A percentile compares a stretch with the other conserved stretches of the same genome.
These are phyloP conservation scores for Blastocystis sp. DNA, from an alignment of 352 stramenopile species.

Conservation along the genomic window DNA sequence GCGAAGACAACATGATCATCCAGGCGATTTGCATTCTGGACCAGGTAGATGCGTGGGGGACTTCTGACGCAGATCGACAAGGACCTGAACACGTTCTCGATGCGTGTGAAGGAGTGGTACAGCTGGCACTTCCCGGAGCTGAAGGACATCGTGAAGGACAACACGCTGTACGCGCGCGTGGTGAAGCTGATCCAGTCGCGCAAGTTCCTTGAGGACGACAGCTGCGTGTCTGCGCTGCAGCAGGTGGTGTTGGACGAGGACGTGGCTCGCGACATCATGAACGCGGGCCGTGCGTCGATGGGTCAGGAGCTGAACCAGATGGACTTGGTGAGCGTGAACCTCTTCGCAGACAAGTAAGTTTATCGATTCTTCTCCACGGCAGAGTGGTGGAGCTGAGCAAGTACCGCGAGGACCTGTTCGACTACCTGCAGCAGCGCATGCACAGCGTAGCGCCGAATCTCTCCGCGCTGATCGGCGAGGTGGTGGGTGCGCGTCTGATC, in stretches of 20 bases:
- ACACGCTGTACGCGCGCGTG: slow-evolving; percentile 80
- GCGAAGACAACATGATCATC: slow-evolving; percentile 99
- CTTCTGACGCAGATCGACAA: slow-evolving; percentile 79
- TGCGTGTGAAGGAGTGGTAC: slow-evolving; percentile 99
- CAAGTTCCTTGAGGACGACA: not conserved
- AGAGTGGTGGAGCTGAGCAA: slow-evolving; percentile 94
- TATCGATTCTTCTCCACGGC: not conserved
- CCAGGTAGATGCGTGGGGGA: slow-evolving; percentile 64
- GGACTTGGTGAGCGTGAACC: slow-evolving; percentile 98
- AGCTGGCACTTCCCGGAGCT: slow-evolving; percentile 99
- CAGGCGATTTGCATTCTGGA: slow-evolving; percentile 96
- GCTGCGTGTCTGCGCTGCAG: slow-evolving; percentile 65
- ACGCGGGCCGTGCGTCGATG: slow-evolving; percentile 88
- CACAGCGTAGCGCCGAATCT: slow-evolving; percentile 93
- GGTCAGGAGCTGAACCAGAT: slow-evolving; percentile 96
- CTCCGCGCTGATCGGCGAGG: slow-evolving; percentile 92
- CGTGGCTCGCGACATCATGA: slow-evolving; percentile 82
- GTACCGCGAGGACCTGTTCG: slow-evolving; percentile 86
- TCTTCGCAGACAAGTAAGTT: slow-evolving; percentile 76
- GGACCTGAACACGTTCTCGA: slow-evolving; percentile 99
- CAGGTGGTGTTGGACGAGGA: slow-evolving; percentile 93
- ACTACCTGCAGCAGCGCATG: slow-evolving; percentile 92
- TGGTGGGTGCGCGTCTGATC: slow-evolving; percentile 94
- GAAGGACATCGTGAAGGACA: slow-evolving; percentile 97
- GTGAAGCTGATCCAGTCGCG: slow-evolving; percentile 54